Conservation (phyloP, 352 stramenopile species). For the Phytophthora gonapodyides region DNA sequence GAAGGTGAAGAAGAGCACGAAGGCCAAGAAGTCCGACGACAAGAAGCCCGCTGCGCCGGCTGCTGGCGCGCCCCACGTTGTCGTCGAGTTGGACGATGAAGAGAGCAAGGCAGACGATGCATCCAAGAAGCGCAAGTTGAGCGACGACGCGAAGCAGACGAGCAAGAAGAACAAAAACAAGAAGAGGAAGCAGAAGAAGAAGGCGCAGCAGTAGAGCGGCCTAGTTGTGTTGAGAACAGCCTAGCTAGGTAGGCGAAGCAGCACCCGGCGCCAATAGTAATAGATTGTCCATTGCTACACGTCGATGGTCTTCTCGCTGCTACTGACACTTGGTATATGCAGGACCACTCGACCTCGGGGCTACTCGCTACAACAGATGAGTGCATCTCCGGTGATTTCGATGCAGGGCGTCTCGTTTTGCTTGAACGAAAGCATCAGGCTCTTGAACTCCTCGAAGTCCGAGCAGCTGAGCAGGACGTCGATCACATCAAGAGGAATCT, state of each 20-base stretch:
- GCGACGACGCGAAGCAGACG: constrained; percentile 16
- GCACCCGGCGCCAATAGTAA: constrained; percentile 19
- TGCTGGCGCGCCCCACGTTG: constrained; percentile 54
- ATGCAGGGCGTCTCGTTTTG: constrained; percentile 81
- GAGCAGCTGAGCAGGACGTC: constrained; percentile 82
- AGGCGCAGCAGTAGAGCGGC: constrained; percentile 30
- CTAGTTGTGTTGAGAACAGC: neutral
- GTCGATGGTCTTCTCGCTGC: neutral
- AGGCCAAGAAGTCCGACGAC: constrained; percentile 39
- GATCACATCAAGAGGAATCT: constrained; percentile 79
- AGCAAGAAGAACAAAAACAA: constrained; percentile 27
- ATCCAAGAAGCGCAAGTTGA: constrained; percentile 34
- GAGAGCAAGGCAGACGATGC: constrained; percentile 25
- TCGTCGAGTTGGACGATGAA: constrained; percentile 65
- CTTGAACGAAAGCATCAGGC: constrained; percentile 87
- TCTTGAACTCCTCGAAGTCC: constrained; percentile 90
- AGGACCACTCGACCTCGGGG: neutral
- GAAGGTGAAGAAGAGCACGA: constrained; percentile 51
- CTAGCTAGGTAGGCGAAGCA: neutral
- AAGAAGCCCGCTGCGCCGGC: constrained; percentile 31
- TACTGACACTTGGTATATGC: neutral
- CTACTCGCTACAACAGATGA: constrained; percentile 48
- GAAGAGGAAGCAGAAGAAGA: constrained; percentile 37
- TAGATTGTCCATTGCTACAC: constrained; percentile 31
- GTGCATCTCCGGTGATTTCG: constrained; percentile 73